phyloP scores from a whole-genome alignment of 805 yeast species.

The Barnettozyma wickerhamii region DNA sequence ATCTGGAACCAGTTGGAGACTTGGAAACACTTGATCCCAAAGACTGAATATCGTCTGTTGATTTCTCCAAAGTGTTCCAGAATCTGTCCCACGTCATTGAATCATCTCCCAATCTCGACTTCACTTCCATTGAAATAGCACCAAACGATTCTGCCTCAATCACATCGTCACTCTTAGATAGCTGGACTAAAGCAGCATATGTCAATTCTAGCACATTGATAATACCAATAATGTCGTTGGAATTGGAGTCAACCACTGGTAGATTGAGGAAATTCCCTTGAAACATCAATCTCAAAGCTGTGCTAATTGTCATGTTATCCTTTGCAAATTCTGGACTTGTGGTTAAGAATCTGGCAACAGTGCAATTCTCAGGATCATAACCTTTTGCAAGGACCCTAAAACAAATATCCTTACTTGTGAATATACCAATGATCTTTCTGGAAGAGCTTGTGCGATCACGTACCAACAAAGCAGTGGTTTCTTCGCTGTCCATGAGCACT shows the following conservation, averaged over 20 bases:
- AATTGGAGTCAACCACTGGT: constrained; percentile 33
- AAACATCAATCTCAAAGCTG: constrained; percentile 42
- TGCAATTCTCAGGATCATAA: constrained; percentile 32
- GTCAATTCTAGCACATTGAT: constrained; percentile 42
- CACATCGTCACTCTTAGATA: constrained; percentile 26
- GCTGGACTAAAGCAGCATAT: constrained; percentile 34
- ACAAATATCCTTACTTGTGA: constrained; percentile 43
- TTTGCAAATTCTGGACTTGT: constrained; percentile 43
- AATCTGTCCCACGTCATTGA: constrained; percentile 28
- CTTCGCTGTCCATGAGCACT: constrained; percentile 32
- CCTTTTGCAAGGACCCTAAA: constrained; percentile 36
- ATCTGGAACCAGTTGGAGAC: constrained; percentile 22
- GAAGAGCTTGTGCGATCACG: constrained; percentile 29
- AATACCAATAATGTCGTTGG: constrained; percentile 32
- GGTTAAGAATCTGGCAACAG: constrained; percentile 40
- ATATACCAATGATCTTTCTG: constrained; percentile 39
- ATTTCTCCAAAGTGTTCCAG: constrained; percentile 30
- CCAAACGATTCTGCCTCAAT: constrained; percentile 16
- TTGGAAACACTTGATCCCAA: constrained; percentile 22
- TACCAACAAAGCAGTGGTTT: constrained; percentile 38
- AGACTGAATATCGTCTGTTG: constrained; percentile 25
- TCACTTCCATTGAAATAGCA: constrained; percentile 21
- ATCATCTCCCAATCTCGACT: constrained; percentile 21
- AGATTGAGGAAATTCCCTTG: constrained; percentile 42
- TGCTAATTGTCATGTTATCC: constrained; percentile 34